Base-by-base conservation (phyloP, 2,329 filamentous ascomycete species). In the Phaeosphaeriaceae sp. region DNA sequence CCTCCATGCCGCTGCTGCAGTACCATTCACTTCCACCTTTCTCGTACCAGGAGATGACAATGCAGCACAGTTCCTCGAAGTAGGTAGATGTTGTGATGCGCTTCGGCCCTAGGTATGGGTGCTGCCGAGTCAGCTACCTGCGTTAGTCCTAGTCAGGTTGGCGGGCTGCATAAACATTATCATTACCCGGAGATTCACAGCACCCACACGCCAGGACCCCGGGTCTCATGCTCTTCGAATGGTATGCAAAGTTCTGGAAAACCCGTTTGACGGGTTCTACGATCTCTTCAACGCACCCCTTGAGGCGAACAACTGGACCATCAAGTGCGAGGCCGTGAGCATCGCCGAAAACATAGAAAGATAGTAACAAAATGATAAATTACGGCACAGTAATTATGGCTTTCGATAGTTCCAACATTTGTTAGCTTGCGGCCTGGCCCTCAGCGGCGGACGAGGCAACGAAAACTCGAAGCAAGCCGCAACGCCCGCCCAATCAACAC, bases 121-220 rank as follows among this genome's bases (percentile, higher is more conserved):
- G n/a, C n/a, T n/a, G n/a, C n/a, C 9, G 38, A 41, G 38, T 41
- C 38, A 41, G 21, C n/a, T 5, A 15, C 3, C 13, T 29, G 38
- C 38, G 17, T 41, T 30, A 26, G 38, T 36, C n/a, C 38, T 29
- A 18, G 15, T 28, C 13, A 33, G n/a, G 21, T 35, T 32, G 21
- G 17, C 35, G 30, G 38, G 37, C 33, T 42, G 48, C 42, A 50
- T 50, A 21, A 50, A 46, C 16, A 26, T 11, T 11, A 42, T 44
- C 41, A 48, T 39, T 48, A 48, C 33, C 23, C 44, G 50, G 44
- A 52, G 32, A 52, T 48, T 42, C 36, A 12, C 13, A 18, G 32
- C 17, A 42, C 48, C 44, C 44, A 42, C 50, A 32, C 40, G 40
- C 49, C 49, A 32, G 49, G 49, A 12, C 44, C 17, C 40, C 42